Percentiles rank a stretch among this genome's conserved stretches.
Conservation (phyloP, 1,284 basidiomycete genomes). For the Marasmius tenuissimus region DNA sequence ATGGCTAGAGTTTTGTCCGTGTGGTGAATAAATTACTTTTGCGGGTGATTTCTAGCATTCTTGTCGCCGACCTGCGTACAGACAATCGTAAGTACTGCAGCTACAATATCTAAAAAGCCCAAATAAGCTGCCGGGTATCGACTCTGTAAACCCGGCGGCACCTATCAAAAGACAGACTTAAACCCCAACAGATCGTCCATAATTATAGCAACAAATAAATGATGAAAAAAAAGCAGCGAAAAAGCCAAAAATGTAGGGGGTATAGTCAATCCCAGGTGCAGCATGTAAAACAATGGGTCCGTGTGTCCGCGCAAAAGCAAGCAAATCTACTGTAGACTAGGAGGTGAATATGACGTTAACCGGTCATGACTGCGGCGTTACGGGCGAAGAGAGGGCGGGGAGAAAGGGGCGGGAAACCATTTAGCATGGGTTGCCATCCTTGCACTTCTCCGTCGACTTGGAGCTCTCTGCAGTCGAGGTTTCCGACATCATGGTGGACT, state of each 20-base stretch:
- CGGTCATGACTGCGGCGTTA: not conserved
- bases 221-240: conserved; percentile 30
- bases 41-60: not conserved
- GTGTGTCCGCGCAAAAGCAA: conserved; percentile 12
- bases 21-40: not conserved
- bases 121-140: conserved; percentile 13
- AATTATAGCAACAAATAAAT: conserved; percentile 35
- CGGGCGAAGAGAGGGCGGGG: too few species aligned
- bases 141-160: conserved; percentile 11
- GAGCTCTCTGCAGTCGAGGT: not conserved
- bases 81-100: not conserved
- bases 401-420: not conserved
- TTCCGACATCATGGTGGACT: not conserved
- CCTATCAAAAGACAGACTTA: conserved; percentile 3
- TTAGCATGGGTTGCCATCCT: not conserved
- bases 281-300: conserved; percentile 14
- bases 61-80: not conserved
- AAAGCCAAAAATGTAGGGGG: conserved; percentile 25
- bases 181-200: conserved; percentile 24
- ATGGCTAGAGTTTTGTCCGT: not conserved
- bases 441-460: not conserved
- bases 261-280: conserved; percentile 27
- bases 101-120: not conserved
- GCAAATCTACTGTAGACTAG: conserved; percentile 8
- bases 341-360: conserved; percentile 9